A percentile compares a stretch with the other conserved stretches of the same genome.
Evolutionary conservation across 768 basidiomycete species (phyloP).

Genomic region (Leucogyrophana mollusca): DNA sequence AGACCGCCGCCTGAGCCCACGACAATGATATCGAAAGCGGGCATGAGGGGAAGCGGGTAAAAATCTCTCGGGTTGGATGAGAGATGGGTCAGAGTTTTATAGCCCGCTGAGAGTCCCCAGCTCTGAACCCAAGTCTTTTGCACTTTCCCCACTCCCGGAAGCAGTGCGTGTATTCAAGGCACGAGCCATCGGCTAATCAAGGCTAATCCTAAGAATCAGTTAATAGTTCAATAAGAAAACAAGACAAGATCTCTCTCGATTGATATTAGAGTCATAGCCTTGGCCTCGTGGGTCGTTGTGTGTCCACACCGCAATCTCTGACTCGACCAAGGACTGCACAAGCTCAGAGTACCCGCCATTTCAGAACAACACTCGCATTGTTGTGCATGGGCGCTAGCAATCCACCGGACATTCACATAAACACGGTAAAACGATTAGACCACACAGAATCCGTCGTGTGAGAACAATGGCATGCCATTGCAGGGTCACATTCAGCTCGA

Average conservation of each 20-base stretch:
- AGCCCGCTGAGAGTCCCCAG: conserved; percentile 4
- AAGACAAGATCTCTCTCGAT: too few species aligned
- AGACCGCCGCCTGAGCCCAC: conserved; percentile 90
- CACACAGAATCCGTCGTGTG: conserved; percentile 11
- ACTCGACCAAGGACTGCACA: too few species aligned
- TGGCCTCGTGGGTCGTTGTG: too few species aligned
- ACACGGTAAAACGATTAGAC: conserved; percentile 5
- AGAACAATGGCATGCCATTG: conserved; percentile 3
- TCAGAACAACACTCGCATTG: conserved; percentile 5
- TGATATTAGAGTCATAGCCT: too few species aligned
- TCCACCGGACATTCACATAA: conserved; percentile 10
- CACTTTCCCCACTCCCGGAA: conserved; percentile 2
- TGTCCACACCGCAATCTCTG: too few species aligned
- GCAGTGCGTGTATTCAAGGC: conserved; percentile 14
- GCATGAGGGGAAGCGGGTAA: conserved; percentile 27
- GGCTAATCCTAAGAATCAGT: not conserved
- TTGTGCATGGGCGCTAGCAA: not conserved
- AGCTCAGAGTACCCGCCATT: not conserved
- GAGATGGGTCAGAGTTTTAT: conserved; percentile 4
- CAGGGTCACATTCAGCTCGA: conserved; percentile 5
- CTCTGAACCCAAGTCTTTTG: conserved; percentile 2
- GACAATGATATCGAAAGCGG: conserved; percentile 69
- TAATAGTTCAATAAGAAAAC: too few species aligned
- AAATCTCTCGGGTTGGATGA: not conserved
- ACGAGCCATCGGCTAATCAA: conserved; percentile 21